Base-by-base conservation (phyloP, 2,329 filamentous ascomycete genomes). In the Coleophoma cylindrospora region DNA sequence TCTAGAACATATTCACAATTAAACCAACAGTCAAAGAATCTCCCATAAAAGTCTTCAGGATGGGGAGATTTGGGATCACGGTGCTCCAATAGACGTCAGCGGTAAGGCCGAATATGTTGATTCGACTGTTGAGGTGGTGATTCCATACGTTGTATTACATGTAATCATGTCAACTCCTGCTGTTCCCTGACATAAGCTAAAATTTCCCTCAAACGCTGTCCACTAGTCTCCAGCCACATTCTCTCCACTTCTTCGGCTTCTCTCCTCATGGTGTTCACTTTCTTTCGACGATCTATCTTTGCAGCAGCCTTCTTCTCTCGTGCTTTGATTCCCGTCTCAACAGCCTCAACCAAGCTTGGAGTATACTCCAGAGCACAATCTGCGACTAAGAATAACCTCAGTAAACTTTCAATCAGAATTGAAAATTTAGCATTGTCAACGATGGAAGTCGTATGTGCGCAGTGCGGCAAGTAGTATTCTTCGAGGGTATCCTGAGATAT, bases 361-460 rank as follows among this genome's bases (percentile, higher is more conserved):
- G 56, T 59, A 40, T 59, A 43, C 32, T 40, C 5, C 9, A 40
- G 22, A 7, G 36, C 45, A 32, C 61, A 60, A 4, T 60, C 69
- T 37, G 54, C 67, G 47, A 62, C 71, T 40, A 62, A 45, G 27
- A 83, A 65, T 10, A 78, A 59, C 2, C 76, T 66, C 14, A 82
- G 56, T 36, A 83, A 57, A 2, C 69, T 68, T 62, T 85, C 81
- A 0, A 82, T 64, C 34, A 81, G 57, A 27, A 84, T 66, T 3
- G 75, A 76, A 12, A 84, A 70, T 55, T 79, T 80, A 5, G 77
- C 74, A 57, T 85, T 84, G 41, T 83, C 80, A 2, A 68, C 65
- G 1, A 70, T 59, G 10, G 66, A 72, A 4, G 64, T 62, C 0
- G 69, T 74, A 27, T 70, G 75, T 1, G 81, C 78, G 1, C 75